Percentiles rank a stretch among this genome's conserved stretches.
Evolutionary conservation across 352 stramenopile genomes (phyloP).

Genomic region (Aphanomyces invadans): DNA sequence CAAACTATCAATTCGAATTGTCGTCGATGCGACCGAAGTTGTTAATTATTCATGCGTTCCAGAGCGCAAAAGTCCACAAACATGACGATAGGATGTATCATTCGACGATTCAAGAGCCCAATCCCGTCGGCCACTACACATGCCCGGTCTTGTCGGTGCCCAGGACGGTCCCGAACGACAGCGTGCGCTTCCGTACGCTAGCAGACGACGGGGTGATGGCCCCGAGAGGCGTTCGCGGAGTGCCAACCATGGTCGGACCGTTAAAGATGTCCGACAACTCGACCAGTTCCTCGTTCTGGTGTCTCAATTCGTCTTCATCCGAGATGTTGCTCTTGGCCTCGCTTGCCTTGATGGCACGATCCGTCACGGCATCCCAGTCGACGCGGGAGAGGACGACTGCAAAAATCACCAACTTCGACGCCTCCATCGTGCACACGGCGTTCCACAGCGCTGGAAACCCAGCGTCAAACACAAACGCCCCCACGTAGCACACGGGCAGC

Average conservation of each 20-base stretch:
- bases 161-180: background rate
- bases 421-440: constrained; percentile 41
- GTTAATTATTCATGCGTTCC: background rate
- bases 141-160: background rate
- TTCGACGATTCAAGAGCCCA: no score
- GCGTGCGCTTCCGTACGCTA: background rate
- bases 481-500: constrained; percentile 48
- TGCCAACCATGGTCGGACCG: background rate
- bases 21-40: background rate
- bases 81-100: no score
- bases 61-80: no score
- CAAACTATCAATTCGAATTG: background rate
- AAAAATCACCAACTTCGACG: constrained; percentile 40
- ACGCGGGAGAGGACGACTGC: constrained; percentile 32
- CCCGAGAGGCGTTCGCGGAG: background rate
- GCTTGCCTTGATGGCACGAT: constrained; percentile 35
- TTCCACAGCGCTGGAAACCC: constrained; percentile 51
- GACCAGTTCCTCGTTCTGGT: constrained; percentile 6
- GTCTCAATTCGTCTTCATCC: constrained; percentile 30
- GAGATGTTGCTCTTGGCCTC: constrained; percentile 27
- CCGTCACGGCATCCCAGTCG: constrained; percentile 40
- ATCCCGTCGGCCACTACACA: background rate
- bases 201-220: background rate
- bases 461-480: constrained; percentile 35
- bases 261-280: constrained; percentile 9